Evolutionary conservation across 805 yeast species (phyloP).

Genomic region (Candida sonorensis): DNA sequence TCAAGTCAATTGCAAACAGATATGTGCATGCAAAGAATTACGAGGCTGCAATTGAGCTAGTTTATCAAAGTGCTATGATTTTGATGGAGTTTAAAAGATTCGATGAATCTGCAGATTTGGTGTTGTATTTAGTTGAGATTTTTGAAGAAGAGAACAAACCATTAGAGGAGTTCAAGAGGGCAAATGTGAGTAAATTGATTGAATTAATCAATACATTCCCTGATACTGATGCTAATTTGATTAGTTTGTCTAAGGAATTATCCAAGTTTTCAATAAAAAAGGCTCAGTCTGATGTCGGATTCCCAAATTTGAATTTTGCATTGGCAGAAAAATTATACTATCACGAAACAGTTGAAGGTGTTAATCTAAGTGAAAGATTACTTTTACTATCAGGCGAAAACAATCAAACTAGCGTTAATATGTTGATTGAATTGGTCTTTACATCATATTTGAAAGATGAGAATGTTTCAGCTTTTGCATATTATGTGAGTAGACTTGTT

Average conservation of each 20-base stretch:
- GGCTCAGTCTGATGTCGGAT: slow-evolving; percentile 56
- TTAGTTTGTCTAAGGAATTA: slow-evolving; percentile 59
- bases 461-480: slow-evolving; percentile 17
- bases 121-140: slow-evolving; percentile 64
- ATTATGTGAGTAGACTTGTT: slow-evolving; percentile 46
- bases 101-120: slow-evolving; percentile 77
- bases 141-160: slow-evolving; percentile 43
- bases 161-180: slow-evolving; percentile 16
- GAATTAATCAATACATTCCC: slow-evolving; percentile 37
- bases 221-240: slow-evolving; percentile 52
- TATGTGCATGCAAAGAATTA: slow-evolving; percentile 64
- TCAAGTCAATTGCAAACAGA: slow-evolving; percentile 83
- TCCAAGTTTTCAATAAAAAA: slow-evolving; percentile 57
- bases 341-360: slow-evolving; percentile 20
- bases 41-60: slow-evolving; percentile 63
- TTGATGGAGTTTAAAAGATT: slow-evolving; percentile 64
- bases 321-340: slow-evolving; percentile 59
- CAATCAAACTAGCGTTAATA: slow-evolving; percentile 14
- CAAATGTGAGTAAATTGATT: slow-evolving; percentile 30
- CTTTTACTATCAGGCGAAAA: slow-evolving; percentile 20
- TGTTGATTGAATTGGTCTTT: slow-evolving; percentile 30
- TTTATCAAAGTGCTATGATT: slow-evolving; percentile 64
- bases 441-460: slow-evolving; percentile 27
- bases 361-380: slow-evolving; percentile 22
- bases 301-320: slow-evolving; percentile 64